These are phyloP conservation scores for Melaleuca alternifolia DNA, from an alignment of 345 rosid species.

Conservation along the genomic window DNA sequence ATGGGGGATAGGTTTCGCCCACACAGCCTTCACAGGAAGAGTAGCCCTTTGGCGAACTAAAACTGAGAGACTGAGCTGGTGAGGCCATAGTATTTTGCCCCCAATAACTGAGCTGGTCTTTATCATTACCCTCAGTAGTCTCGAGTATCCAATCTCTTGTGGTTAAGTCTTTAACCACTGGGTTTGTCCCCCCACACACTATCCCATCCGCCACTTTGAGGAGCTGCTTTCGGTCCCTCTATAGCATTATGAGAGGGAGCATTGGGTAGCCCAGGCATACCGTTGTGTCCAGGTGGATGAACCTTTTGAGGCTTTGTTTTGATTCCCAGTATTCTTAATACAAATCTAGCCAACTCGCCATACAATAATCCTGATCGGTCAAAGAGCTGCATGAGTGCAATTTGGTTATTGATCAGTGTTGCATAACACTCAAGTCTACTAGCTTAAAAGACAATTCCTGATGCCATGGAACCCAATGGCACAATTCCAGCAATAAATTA, in stretches of 20 bases:
- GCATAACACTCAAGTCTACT: not conserved
- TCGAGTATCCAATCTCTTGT: not conserved
- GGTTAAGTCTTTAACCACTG: not conserved
- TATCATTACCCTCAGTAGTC: not conserved
- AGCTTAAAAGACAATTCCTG: not conserved
- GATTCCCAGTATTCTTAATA: constrained; percentile 70
- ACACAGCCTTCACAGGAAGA: not conserved
- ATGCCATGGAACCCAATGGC: not conserved
- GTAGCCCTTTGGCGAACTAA: not conserved
- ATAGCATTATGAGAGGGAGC: constrained; percentile 45
- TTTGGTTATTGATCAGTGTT: not conserved
- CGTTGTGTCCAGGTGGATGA: constrained; percentile 56
- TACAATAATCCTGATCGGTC: constrained; percentile 82
- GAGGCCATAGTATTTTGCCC: not conserved
- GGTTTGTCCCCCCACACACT: constrained; percentile 61
- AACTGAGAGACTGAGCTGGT: not conserved
- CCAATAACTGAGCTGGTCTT: not conserved
- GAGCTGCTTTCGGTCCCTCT: constrained; percentile 73
- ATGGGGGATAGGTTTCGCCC: not conserved
- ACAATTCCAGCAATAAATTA: not conserved
- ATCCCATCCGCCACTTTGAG: constrained; percentile 79
- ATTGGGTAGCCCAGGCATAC: constrained; percentile 52
- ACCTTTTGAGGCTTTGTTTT: constrained; percentile 59
- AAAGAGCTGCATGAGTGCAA: constrained; percentile 52
- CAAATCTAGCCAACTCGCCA: constrained; percentile 95